These are phyloP conservation scores for Colletotrichum tropicicola DNA, from an alignment of 2,329 filamentous ascomycete species.

Conservation along the genomic window DNA sequence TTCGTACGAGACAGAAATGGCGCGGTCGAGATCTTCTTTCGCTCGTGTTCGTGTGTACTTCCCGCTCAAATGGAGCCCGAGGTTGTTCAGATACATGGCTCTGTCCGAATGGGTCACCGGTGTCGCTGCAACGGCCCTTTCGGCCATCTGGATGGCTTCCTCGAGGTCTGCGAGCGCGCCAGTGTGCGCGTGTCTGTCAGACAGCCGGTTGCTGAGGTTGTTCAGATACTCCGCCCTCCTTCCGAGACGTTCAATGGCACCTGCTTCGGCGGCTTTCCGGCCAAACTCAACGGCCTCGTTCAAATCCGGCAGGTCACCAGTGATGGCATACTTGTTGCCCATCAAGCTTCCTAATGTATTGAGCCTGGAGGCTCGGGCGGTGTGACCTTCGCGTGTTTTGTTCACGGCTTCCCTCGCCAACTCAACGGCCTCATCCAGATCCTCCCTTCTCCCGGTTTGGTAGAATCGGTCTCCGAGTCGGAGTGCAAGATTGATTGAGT, in stretches of 20 bases:
- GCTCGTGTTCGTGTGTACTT: background rate
- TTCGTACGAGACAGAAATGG: background rate
- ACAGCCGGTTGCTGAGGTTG: background rate
- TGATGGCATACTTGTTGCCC: background rate
- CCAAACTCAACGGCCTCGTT: background rate
- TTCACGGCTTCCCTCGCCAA: background rate
- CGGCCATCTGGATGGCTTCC: background rate
- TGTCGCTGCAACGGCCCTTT: background rate
- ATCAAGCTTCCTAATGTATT: background rate
- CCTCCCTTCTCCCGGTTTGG: background rate
- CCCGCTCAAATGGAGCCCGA: background rate
- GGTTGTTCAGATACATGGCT: background rate
- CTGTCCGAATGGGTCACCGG: background rate
- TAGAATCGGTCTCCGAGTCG: background rate
- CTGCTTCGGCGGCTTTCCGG: rapidly evolving
- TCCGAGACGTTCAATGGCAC: background rate
- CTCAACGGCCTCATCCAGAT: background rate
- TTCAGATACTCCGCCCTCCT: background rate
- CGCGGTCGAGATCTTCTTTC: background rate
- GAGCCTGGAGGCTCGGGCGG: background rate
- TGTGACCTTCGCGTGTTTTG: background rate
- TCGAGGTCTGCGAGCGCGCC: background rate
- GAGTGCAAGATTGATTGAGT: background rate
- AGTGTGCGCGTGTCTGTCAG: background rate
- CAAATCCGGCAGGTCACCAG: background rate